Evolutionary conservation across 1,284 basidiomycete genomes (phyloP), one percentile per base, ranked within the genome.

Genomic region (Trametes polyzona): DNA sequence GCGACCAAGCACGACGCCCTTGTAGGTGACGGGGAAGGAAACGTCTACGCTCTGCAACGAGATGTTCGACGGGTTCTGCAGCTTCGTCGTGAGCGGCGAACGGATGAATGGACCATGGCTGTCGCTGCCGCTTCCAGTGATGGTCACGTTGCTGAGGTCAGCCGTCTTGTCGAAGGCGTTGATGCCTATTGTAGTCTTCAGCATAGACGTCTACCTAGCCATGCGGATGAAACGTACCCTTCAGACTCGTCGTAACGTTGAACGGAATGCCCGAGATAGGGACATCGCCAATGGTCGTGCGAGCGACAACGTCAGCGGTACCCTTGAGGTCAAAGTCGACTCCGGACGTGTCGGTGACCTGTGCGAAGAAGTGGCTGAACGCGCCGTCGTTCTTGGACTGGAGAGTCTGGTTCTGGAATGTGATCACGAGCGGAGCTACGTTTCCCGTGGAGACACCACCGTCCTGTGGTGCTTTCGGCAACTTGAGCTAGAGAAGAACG

Each of bases 51-150:
- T 90, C 56, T 78, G 70, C 32, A 92, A 74, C 2, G 87, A 85
- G 36, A 92, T 71, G 65, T 90, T 87, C 7, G 87, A 88, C 8
- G 87, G 88, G 63, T 90, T 90, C 37, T 83, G 66, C 47, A 90
- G 73, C 27, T 71, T 75, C 11, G 83, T 79, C 0, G 75, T 82
- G 26, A 88, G 70, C 2, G 83, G 84, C 3, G 82, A 65, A 23
- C 78, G 68, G 47, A 88, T 78, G 64, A 76, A 89, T 67, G 86
- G 73, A 61, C 75, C 75, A 11, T 83, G 84, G 23, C 79, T 80
- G 47, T 71, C 70, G 40, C 85, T 84, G 33, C 86, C 85, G 60
- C 86, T 87, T 26, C 86, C 87, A 19, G 76, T 72, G 21, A 89
- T 81, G 10, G 74, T 76, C 40, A 88, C 78, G 52, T 88, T 79